phyloP scores from a whole-genome alignment of 805 yeast species.

The Starmera pachycereana region DNA sequence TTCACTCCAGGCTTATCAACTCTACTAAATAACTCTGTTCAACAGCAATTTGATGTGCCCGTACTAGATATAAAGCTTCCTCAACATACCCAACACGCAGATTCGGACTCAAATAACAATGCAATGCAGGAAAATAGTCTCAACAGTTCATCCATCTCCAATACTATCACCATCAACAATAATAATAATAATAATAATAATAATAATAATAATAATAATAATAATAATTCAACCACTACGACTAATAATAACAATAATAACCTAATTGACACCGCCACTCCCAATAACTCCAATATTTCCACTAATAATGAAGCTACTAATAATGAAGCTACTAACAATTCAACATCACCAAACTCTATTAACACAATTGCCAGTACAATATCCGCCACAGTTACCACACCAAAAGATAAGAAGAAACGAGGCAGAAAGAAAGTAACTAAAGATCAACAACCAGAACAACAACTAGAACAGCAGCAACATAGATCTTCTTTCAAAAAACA shows the following conservation, averaged over 20 bases:
- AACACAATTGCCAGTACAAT: not conserved
- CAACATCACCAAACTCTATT: not conserved
- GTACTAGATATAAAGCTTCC: slow-evolving; percentile 3
- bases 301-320: not conserved
- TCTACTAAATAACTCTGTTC: slow-evolving; percentile 10
- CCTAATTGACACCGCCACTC: slow-evolving; percentile 2
- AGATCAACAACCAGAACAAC: slow-evolving; percentile 1
- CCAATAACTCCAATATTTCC: not conserved
- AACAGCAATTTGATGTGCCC: slow-evolving; percentile 10
- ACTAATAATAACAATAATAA: not conserved
- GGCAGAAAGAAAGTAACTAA: slow-evolving; percentile 1
- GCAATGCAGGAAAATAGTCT: not conserved
- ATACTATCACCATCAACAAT: slow-evolving; percentile 2
- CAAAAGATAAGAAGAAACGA: slow-evolving; percentile 1
- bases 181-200: not conserved
- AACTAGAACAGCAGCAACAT: slow-evolving; percentile 3
- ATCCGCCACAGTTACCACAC: not conserved
- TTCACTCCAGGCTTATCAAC: slow-evolving; percentile 34
- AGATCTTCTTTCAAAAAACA: not conserved
- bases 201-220: not conserved
- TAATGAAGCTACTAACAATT: too few relatives aligned
- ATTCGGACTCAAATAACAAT: not conserved
- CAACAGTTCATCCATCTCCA: not conserved
- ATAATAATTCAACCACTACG: not conserved
- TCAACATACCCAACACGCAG: not conserved